A percentile compares a stretch with the other conserved stretches of the same genome.
These are phyloP conservation scores for Daldinia grandis DNA, from an alignment of 495 filamentous ascomycete genomes.

Conservation along the genomic window DNA sequence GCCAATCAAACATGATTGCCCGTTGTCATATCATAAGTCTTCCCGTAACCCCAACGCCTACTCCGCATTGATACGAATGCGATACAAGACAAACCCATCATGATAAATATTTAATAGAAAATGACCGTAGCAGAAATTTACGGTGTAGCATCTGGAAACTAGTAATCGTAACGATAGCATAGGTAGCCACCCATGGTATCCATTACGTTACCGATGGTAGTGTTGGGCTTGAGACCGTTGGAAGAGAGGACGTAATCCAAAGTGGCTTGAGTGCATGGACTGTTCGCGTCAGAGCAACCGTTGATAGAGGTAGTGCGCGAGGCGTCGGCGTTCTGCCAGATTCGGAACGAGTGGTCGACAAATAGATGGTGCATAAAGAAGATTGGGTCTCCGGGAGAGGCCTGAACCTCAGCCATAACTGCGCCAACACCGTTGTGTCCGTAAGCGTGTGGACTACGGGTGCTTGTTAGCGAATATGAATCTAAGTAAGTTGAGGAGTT, in stretches of 20 bases:
- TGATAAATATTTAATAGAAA: not conserved
- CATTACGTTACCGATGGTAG: constrained; percentile 50
- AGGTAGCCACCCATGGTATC: constrained; percentile 47
- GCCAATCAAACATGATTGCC: constrained; percentile 1
- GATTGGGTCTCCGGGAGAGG: constrained; percentile 52
- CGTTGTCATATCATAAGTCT: not conserved
- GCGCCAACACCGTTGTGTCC: constrained; percentile 49
- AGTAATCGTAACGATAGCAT: constrained; percentile 55
- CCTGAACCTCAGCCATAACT: constrained; percentile 48
- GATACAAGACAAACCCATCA: not conserved
- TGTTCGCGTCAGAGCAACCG: constrained; percentile 49
- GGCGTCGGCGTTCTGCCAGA: constrained; percentile 53
- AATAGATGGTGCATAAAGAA: constrained; percentile 57
- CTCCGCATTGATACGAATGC: constrained; percentile 10
- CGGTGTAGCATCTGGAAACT: constrained; percentile 14
- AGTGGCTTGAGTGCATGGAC: constrained; percentile 44
- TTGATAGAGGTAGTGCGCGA: constrained; percentile 44
- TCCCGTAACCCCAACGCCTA: constrained; percentile 7
- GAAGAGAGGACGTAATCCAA: constrained; percentile 45
- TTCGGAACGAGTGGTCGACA: constrained; percentile 51
- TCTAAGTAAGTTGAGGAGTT: not conserved
- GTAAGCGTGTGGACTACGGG: constrained; percentile 37
- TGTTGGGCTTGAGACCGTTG: constrained; percentile 44
- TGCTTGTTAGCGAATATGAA: constrained; percentile 15
- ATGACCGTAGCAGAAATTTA: not conserved